A percentile compares a stretch with the other conserved stretches of the same genome.
These are phyloP conservation scores for Saprolegnia parasitica DNA, from an alignment of 352 stramenopile genomes.

Conservation along the genomic window DNA sequence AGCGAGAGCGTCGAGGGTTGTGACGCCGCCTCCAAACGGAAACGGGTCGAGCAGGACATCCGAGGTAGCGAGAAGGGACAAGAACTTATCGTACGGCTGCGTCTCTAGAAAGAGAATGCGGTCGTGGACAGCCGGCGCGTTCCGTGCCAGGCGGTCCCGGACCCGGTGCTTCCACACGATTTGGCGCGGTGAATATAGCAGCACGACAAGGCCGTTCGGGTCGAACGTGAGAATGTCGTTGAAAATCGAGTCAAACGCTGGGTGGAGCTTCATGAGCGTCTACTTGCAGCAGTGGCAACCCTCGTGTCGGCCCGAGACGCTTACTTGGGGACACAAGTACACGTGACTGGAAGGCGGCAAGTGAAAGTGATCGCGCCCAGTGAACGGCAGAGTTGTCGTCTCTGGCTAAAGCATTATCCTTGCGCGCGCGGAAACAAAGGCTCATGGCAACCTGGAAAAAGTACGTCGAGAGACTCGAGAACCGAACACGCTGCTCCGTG, in stretches of 20 bases:
- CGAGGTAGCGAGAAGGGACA: conserved; percentile 44
- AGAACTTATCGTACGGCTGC: conserved; percentile 52
- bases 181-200: conserved; percentile 47
- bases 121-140: conserved; percentile 31
- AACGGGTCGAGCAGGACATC: conserved; percentile 82
- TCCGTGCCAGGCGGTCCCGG: conserved; percentile 33
- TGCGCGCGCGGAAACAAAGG: too few species aligned
- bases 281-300: too few species aligned
- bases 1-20: conserved; percentile 71
- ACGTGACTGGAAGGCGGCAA: conserved; percentile 42
- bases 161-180: conserved; percentile 52
- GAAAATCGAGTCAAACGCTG: conserved; percentile 47
- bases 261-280: conserved; percentile 67
- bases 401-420: too few species aligned
- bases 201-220: conserved; percentile 37
- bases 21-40: conserved; percentile 80
- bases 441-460: conserved; percentile 34
- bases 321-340: conserved; percentile 54
- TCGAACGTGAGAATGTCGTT: conserved; percentile 40
- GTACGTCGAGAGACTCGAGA: conserved; percentile 57
- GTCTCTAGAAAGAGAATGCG: conserved; percentile 58
- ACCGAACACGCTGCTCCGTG: conserved; percentile 65
- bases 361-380: conserved; percentile 35
- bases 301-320: too few species aligned
- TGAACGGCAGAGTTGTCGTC: too few species aligned